Evolutionary conservation across 2,329 filamentous ascomycete genomes (phyloP).

Genomic region (Microthyrium microscopicum): DNA sequence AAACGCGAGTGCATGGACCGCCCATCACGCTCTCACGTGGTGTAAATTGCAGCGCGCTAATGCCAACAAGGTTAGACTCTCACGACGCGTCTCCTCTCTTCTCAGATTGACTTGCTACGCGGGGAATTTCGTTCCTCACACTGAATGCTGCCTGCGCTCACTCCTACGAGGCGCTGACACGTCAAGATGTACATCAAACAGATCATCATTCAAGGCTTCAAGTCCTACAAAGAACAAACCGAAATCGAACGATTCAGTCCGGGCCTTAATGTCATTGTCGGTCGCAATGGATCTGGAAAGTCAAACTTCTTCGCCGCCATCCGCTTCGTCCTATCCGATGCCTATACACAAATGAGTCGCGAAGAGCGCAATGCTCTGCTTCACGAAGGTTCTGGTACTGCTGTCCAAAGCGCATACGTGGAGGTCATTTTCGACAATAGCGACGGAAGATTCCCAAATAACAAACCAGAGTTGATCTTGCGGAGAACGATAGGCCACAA

Average conservation of each 20-base stretch:
- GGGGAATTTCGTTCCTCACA: no score
- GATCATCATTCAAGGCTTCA: slow-evolving; percentile 99
- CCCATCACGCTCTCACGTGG: no score
- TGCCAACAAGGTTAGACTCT: no score
- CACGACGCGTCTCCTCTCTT: no score
- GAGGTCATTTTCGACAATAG: slow-evolving; percentile 98
- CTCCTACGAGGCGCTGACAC: no score
- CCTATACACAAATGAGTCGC: slow-evolving; percentile 86
- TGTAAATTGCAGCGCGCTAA: no score
- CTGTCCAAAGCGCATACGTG: slow-evolving; percentile 98
- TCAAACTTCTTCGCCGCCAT: slow-evolving; percentile 99
- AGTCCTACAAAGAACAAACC: slow-evolving; percentile 99
- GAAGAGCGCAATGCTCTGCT: slow-evolving; percentile 90
- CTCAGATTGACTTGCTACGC: no score
- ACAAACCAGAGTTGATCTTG: slow-evolving; percentile 76
- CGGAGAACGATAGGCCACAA: slow-evolving; percentile 91
- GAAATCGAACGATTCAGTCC: slow-evolving; percentile 97
- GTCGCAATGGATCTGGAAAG: slow-evolving; percentile 97
- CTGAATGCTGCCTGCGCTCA: no score
- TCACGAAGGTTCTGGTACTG: slow-evolving; percentile 86
- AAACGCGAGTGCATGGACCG: no score
- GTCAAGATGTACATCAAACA: slow-evolving; percentile 91
- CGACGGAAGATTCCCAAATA: slow-evolving; percentile 87
- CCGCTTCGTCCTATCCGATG: slow-evolving; percentile 94
- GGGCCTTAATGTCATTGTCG: slow-evolving; percentile 95